Base-by-base conservation (phyloP, 495 filamentous ascomycete species). In the Aspergillus bridgeri region DNA sequence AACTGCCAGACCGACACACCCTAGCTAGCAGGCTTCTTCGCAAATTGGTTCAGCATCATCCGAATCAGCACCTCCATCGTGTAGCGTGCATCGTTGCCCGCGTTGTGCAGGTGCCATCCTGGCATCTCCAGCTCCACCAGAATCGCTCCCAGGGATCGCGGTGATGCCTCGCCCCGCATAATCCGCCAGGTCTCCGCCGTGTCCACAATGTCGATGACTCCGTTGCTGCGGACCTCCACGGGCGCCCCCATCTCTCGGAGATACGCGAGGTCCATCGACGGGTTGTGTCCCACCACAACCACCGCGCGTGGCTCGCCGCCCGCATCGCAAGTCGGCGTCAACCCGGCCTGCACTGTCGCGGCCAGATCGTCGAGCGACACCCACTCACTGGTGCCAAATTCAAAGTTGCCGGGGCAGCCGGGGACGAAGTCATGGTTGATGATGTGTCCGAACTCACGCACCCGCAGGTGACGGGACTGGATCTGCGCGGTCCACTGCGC, bases 51-150 rank as follows among this genome's bases (percentile, higher is more conserved):
- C 42, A 90, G 66, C 46, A 82, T 78, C 60, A 96, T 80, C 13
- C 73, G 80, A 11, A 98, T 67, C 78, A 96, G 79, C 24, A 83
- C 88, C 59, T 86, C 83, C 57, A 97, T 65, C 0, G 93, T 93
- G 69, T 89, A 96, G 6, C 83, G 83, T 5, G 94, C 94, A 66
- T 98, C 94, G 66, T 98, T 98, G n/a, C 94, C 86, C 43, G 88
- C 94, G 63, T 98, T 97, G 71, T 98, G 94, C 45, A 92, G 74
- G 61, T 92, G 73, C 73, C 78, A 80, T 6, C 72, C 81, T 2
- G 67, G 63, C 13, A 95, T 79, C 11, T 76, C 84, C 29, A 96
- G 67, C n/a, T 83, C 79, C 47, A 65, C 56, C 25, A 96, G 79
- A n/a, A 95, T 71, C 13, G 29, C 65, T 2, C 68, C 79, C 17